Base-by-base conservation (phyloP, 768 basidiomycete species). In the Suillus americanus region DNA sequence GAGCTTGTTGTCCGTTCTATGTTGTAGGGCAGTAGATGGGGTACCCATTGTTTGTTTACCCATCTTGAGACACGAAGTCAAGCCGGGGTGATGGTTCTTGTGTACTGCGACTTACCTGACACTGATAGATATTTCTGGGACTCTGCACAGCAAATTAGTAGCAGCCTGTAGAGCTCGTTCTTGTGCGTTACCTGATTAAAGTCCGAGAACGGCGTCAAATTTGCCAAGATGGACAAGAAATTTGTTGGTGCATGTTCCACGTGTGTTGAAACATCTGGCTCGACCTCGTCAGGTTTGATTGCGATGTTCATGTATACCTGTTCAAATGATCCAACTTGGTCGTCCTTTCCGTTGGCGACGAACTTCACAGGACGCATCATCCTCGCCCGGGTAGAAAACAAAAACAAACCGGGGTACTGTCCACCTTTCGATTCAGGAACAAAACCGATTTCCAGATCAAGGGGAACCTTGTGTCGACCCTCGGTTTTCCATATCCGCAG, bases 1-100 rank as follows among this genome's bases (percentile, higher is more conserved):
- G 53, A 99, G 86, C 78, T 99, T 99, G 82, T 99, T 99, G 79
- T 99, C 97, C 12, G 97, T 99, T 65, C 97, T 86, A 72, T 95
- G 94, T 70, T 86, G 85, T 46, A 99, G 76, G 6, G 95, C 91
- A 2, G 96, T 98, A 38, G 95, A 89, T 2, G 97, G 97, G 23
- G 97, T 99, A 33, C 97, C 97, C 97, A 99, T 99, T 2, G 94
- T 92, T 87, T 99, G 97, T 82, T 99, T 99, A 75, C 96, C 95
- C 97, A 99, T 99, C 90, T 99, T 75, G 62, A 66, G 35, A 18
- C 50, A 45, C 35, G 38, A 23, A 23, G 50, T 12, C 54, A 50
- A 35, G 51, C 13, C 18, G n/a, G 25, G 25, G 37, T 35, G 41
- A 18, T 23, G 53, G 30, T 13, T 55, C n/a, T 40, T 13, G 40